A percentile compares a stretch with the other conserved stretches of the same genome.
Evolutionary conservation across 768 basidiomycete species (phyloP).

Genomic region (Mycena vitilis): DNA sequence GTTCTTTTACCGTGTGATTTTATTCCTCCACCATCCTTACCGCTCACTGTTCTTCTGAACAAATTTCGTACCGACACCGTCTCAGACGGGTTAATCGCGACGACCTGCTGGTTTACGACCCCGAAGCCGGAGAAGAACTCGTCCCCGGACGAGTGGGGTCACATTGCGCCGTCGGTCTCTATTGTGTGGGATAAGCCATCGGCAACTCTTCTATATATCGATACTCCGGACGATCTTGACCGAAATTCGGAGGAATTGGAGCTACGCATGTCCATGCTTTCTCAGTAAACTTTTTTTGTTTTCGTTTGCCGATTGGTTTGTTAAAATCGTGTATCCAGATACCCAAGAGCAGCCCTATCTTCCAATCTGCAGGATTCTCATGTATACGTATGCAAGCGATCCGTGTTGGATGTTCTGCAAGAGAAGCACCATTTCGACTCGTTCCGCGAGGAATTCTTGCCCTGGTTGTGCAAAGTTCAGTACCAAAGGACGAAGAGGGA

Average conservation of each 20-base stretch:
- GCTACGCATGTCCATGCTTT: slow-evolving; percentile 79
- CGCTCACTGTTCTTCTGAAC: slow-evolving; percentile 77
- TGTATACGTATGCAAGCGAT: slow-evolving; percentile 87
- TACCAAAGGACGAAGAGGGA: slow-evolving; percentile 71
- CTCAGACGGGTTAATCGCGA: slow-evolving; percentile 71
- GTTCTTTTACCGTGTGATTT: slow-evolving; percentile 93
- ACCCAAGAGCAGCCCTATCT: slow-evolving; percentile 77
- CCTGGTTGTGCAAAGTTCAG: slow-evolving; percentile 91
- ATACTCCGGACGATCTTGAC: slow-evolving; percentile 76
- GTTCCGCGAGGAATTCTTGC: slow-evolving; percentile 89
- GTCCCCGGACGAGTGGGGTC: slow-evolving; percentile 77
- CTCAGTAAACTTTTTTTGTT: slow-evolving; percentile 56
- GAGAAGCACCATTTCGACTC: slow-evolving; percentile 82
- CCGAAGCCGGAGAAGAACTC: slow-evolving; percentile 64
- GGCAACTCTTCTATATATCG: slow-evolving; percentile 77
- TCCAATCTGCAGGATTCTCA: slow-evolving; percentile 85
- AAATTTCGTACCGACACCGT: slow-evolving; percentile 82
- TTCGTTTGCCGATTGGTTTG: slow-evolving; percentile 19
- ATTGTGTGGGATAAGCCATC: slow-evolving; percentile 78
- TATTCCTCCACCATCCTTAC: slow-evolving; percentile 79
- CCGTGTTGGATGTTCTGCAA: slow-evolving; percentile 77
- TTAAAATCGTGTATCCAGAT: slow-evolving; percentile 53
- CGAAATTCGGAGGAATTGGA: slow-evolving; percentile 77
- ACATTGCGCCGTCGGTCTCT: slow-evolving; percentile 54
- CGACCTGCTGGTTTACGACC: slow-evolving; percentile 73